Evolutionary conservation across 1,139 yeast species (phyloP), one percentile per base, ranked within the genome.

Genomic region (Suhomyces bolitotheri): DNA sequence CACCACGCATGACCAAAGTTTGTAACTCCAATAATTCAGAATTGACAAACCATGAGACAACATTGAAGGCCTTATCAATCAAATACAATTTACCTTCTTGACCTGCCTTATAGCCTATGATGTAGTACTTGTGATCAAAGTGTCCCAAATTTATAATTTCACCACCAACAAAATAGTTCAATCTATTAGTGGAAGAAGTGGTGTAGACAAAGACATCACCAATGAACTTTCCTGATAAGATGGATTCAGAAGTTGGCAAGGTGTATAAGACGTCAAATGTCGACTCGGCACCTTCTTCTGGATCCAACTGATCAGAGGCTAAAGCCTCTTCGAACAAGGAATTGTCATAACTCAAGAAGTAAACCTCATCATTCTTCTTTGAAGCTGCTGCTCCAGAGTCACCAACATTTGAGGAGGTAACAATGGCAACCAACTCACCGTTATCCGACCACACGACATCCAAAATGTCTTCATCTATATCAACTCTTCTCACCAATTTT

Each of bases 191-290:
- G 15, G 82, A 53, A 1, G 95, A 82, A 13, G 76, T 71, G 11
- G 97, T 88, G 68, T 84, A 92, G 38, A 92, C 79, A 58, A 90
- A 90, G 27, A 94, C 97, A 66, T 92, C 97, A 48, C 98, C 98
- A 52, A 90, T 88, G 86, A 97, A 92, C 59, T 82, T 82, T 53
- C 97, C 97, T 14, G 95, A 83, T 43, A 86, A 78, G 26, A 92
- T 79, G 20, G 82, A 66, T 56, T 92, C 98, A 5, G 72, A 54
- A 11, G 73, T 66, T 38, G 80, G 78, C 44, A 89, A 76, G 44
- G 94, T 95, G 54, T 81, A 78, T 40, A 87, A 69, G 19, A 90
- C 94, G 43, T 87, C 95, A 60, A 94, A 88, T 8, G 94, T 78
- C 27, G 76, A 81, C 54, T 84, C 96, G 26, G 85, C 86, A 46